Evolutionary conservation across 192 early-diverging fungal genomes (phyloP).

Genomic region (Coemansia aciculifera): DNA sequence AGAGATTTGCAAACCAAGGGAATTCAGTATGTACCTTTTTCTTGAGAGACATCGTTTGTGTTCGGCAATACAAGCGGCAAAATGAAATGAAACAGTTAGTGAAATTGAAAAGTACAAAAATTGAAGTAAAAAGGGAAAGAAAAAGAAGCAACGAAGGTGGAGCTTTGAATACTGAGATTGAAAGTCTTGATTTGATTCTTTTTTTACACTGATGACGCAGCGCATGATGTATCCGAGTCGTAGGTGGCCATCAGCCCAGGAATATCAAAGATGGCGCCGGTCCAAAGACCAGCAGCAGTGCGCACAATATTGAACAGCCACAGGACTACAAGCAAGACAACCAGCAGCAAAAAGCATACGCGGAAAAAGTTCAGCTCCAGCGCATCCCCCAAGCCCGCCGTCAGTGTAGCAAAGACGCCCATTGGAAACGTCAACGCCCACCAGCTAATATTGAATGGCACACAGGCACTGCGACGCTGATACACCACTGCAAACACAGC

Average conservation of each 20-base stretch:
- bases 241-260: constrained; percentile 13
- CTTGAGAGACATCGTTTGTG: constrained; percentile 11
- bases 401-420: constrained; percentile 47
- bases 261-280: constrained; percentile 30
- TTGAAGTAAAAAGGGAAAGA: not conserved
- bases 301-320: constrained; percentile 43
- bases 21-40: constrained; percentile 11
- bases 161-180: too few relatives aligned
- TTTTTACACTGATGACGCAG: not conserved
- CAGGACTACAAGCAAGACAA: constrained; percentile 19
- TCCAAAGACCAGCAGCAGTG: constrained; percentile 37
- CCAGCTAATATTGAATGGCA: constrained; percentile 56
- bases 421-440: constrained; percentile 57
- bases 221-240: not conserved
- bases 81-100: too few relatives aligned
- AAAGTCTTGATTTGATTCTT: not conserved
- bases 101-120: constrained; percentile 14
- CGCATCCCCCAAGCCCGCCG: constrained; percentile 14
- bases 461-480: constrained; percentile 10
- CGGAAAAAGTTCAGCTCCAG: constrained; percentile 22
- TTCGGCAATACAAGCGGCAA: not conserved
- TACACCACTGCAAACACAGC: constrained; percentile 39
- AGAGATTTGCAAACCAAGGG: not conserved
- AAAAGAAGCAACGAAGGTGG: not conserved
- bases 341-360: constrained; percentile 15